Base-by-base conservation (phyloP, 345 rosid species). In the Hypericum perforatum region DNA sequence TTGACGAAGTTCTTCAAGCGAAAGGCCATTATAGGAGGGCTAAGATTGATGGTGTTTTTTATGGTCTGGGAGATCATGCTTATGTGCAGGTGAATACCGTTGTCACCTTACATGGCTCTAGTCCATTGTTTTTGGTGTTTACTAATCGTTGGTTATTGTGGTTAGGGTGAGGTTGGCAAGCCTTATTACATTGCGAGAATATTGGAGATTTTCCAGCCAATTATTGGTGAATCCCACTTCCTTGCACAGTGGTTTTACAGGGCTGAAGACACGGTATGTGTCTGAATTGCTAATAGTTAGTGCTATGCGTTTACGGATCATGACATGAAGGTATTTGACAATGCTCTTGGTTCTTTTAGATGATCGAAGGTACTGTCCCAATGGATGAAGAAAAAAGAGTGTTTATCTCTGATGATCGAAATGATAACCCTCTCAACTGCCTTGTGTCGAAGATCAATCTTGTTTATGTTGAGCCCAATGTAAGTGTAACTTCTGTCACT, bases 201-300 rank as follows among this genome's bases (percentile, higher is more conserved):
- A 10, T 66, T 76, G 2, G 95, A 89, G 47, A 64, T 86, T 65
- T 89, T 81, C 46, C 81, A 89, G 54, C 76, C 69, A 0, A 39
- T 40, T 16, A 81, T 78, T 39, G 82, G 83, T 5, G 6, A 41
- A 0, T 58, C 43, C 0, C 67, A 82, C 53, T 83, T 83, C 16
- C 67, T 79, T 10, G 87, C 88, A 5, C 97, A 77, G 13, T 89
- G 97, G 97, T 89, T 53, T 46, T 89, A 89, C 16, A 64, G 92
- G 49, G 86, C 87, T 9, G 37, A 5, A 41, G 97, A 89, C 45
- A 85, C 95, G 2, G 92, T 89, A 81, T 71, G 84, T 39, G 12
- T n/a, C 3, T 4, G 3, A 6, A 10, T 42, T 22, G 8, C 2
- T 37, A 45, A 32, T 7, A 8, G 9, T 11, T 51, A 51, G 37